Evolutionary conservation across 805 yeast genomes (phyloP), one percentile per base, ranked within the genome.

Genomic region (Wickerhamiella shivajii): DNA sequence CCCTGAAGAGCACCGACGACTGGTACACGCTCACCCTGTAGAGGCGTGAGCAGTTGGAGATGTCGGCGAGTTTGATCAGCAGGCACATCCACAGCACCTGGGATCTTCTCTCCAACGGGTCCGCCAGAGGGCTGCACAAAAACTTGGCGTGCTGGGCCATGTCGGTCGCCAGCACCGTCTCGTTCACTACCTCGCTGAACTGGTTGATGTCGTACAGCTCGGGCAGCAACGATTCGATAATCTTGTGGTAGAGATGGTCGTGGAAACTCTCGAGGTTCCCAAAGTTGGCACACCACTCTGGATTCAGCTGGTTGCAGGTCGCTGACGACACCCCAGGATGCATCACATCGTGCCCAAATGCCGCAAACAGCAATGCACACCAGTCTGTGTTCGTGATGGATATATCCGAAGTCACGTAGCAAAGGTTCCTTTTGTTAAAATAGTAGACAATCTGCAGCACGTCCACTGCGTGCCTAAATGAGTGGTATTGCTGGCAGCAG

Each of bases 271-370:
- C 98, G 44, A 90, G 63, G 42, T 73, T 73, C 31, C 71, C 61
- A 56, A 70, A 85, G 11, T 69, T 46, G 35, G 56, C 51, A 2
- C 87, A 69, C 16, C 83, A 63, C 8, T 83, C 81, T 0, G 90
- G 66, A 6, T 64, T 52, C 44, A 70, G 52, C 38, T 67, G 61
- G 16, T 62, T 58, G 52, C 87, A 58, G 43, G 83, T 72, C 23
- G 71, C 69, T 53, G 83, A 81, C 10, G 93, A 83, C n/a, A 84
- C 71, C 2, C 97, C 98, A 1, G 97, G 97, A 55, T 90, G 98
- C 15, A 95, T 93, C 20, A 80, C 72, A 54, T 90, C 98, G 57
- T 90, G 98, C 33, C 97, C 97, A 27, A 85, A 57, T 1, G 94
- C 90, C 0, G 94, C 79, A 9, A 85, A 60, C 21, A 80, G 64